Base-by-base conservation (phyloP, 1,284 basidiomycete genomes). In the Cutaneotrichosporon sp. region DNA sequence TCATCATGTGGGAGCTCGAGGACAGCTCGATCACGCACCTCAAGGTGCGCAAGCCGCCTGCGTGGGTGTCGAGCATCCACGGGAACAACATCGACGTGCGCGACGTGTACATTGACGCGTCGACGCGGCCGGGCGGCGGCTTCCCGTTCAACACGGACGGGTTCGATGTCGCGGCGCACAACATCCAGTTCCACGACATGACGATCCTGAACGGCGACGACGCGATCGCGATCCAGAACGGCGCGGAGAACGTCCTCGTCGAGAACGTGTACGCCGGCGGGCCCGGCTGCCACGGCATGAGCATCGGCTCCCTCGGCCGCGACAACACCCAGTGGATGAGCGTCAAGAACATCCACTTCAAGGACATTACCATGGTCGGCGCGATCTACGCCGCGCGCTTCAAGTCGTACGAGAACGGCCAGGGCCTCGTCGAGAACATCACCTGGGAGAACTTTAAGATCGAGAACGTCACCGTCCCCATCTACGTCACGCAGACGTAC, bases 121-220 rank as follows among this genome's bases (percentile, higher is more conserved):
- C 82, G 4, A 73, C 80, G 27, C 81, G 81, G 55, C 75, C n/a
- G 20, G 43, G 43, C n/a, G 43, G 78, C 18, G 82, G 81, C 60
- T 82, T 82, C 73, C 82, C 82, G 3, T 83, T 83, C 73, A 83
- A 83, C 64, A 83, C 82, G 77, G 73, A 78, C 70, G 82, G 82
- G 24, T 81, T 83, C 67, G 83, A 83, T 64, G 69, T 83, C 2
- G 63, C 47, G 3, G 67, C 58, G 9, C 60, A 50, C 24, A 65
- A 64, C 22, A 58, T 69, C 36, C 46, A 38, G 33, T 52, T 67
- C 43, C 53, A 50, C 31, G 62, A 59, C n/a, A 67, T 67, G 50
- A 52, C 57, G 81, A 67, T 80, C 18, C 27, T 49, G 25, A 74
- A 83, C 57, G 83, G 83, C 9, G 83, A 83, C 64, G 83, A 84